Percentiles rank a stretch among this genome's conserved stretches.
Conservation (phyloP, 2,329 filamentous ascomycete species). For the Arthrobotrys sphaeroides region DNA sequence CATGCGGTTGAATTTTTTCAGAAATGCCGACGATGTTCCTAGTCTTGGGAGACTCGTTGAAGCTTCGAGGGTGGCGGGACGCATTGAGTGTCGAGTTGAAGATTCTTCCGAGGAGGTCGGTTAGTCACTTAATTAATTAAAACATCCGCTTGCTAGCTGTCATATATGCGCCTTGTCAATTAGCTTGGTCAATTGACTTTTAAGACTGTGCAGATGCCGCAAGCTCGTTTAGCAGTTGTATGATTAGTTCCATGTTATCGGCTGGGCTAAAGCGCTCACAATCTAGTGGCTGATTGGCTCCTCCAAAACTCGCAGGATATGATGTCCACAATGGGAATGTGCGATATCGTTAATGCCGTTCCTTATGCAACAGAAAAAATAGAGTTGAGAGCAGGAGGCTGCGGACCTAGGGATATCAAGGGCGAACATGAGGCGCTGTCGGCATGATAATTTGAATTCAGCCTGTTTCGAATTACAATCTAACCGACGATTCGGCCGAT, state of each 20-base stretch:
- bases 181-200: background rate
- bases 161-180: background rate
- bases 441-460: background rate
- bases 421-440: background rate
- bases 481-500: no score
- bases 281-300: background rate
- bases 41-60: background rate
- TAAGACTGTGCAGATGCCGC: background rate
- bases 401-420: no score
- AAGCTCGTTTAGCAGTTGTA: background rate
- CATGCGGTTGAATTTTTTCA: background rate
- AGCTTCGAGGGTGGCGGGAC: background rate
- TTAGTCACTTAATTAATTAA: conserved; percentile 5
- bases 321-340: background rate
- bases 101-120: background rate
- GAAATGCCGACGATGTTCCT: background rate
- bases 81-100: conserved; percentile 4
- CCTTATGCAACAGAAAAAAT: background rate
- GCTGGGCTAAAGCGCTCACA: background rate
- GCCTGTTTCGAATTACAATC: background rate
- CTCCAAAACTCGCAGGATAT: background rate
- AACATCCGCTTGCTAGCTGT: conserved; percentile 7
- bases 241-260: background rate
- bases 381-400: background rate
- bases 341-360: background rate